Conservation (phyloP, 306 rosid genomes). For the Echinosophora koreensis region DNA sequence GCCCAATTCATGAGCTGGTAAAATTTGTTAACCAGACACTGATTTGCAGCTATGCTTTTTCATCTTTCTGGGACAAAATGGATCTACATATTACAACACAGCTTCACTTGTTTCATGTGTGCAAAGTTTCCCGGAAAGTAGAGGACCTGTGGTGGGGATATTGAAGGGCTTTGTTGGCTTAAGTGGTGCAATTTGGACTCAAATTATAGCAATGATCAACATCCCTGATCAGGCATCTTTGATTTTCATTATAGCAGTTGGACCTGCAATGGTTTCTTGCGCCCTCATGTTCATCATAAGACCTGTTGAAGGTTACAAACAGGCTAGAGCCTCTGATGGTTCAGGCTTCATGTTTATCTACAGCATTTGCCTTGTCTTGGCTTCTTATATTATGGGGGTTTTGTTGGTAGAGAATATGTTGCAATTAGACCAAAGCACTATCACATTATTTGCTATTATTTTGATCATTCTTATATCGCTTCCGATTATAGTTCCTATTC, state of each 20-base stretch:
- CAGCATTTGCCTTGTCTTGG: slow-evolving; percentile 70
- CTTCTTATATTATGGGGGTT: slow-evolving; percentile 72
- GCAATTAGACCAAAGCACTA: slow-evolving; percentile 50
- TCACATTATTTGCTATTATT: slow-evolving; percentile 48
- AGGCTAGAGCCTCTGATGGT: slow-evolving; percentile 62
- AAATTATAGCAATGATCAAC: slow-evolving; percentile 61
- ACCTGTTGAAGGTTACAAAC: slow-evolving; percentile 63
- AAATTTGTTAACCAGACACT: slow-evolving; percentile 34
- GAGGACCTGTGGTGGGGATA: slow-evolving; percentile 81
- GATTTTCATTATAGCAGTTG: slow-evolving; percentile 71
- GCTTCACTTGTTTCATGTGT: slow-evolving; percentile 73
- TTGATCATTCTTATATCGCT: slow-evolving; percentile 58
- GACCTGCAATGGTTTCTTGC: slow-evolving; percentile 65
- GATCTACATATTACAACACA: slow-evolving; percentile 84
- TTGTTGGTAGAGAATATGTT: slow-evolving; percentile 61
- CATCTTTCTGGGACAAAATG: slow-evolving; percentile 77
- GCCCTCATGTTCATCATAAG: slow-evolving; percentile 70
- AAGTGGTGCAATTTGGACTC: slow-evolving; percentile 75
- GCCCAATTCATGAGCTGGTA: background rate
- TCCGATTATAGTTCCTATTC: slow-evolving; percentile 65
- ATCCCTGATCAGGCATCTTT: slow-evolving; percentile 63
- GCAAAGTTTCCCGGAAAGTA: slow-evolving; percentile 73
- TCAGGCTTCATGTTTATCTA: slow-evolving; percentile 69
- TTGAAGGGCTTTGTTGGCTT: slow-evolving; percentile 80
- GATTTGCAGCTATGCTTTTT: slow-evolving; percentile 72